These are phyloP conservation scores for Artemisia annua DNA, from an alignment of 129 eudicot species.

Conservation along the genomic window DNA sequence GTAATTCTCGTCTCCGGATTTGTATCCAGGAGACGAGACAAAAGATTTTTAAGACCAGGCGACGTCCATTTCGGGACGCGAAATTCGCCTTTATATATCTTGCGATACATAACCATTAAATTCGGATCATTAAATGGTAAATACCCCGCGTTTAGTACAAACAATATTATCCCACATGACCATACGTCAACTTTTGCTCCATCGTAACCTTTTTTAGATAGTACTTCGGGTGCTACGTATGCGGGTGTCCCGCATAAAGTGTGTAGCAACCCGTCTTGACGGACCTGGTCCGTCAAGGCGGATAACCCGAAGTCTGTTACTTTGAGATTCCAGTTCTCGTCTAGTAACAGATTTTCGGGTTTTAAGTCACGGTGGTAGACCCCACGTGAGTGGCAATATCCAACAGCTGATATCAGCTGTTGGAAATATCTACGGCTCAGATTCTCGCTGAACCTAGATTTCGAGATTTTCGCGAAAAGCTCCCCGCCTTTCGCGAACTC, in stretches of 20 bases:
- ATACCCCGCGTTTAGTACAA: constrained; percentile 55
- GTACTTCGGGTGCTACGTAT: constrained; percentile 62
- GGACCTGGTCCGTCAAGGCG: constrained; percentile 40
- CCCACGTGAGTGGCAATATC: constrained; percentile 50
- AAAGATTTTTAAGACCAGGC: constrained; percentile 42
- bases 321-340: constrained; percentile 46
- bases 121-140: constrained; percentile 30
- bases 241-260: constrained; percentile 68
- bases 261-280: constrained; percentile 43
- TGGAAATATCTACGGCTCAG: constrained; percentile 42
- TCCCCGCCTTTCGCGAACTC: constrained; percentile 49
- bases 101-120: constrained; percentile 57
- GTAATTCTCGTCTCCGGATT: constrained; percentile 52
- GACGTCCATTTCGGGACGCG: constrained; percentile 67
- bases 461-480: constrained; percentile 34
- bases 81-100: constrained; percentile 57
- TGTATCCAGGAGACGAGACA: constrained; percentile 46
- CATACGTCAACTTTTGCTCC: constrained; percentile 61
- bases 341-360: constrained; percentile 48
- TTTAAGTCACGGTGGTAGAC: constrained; percentile 50
- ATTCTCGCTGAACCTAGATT: constrained; percentile 39
- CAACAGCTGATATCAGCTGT: constrained; percentile 42
- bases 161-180: constrained; percentile 60
- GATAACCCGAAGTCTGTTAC: constrained; percentile 52
- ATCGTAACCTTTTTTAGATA: constrained; percentile 59